Conservation (phyloP, 1,284 basidiomycete genomes). For the Moesziomyces sp. region DNA sequence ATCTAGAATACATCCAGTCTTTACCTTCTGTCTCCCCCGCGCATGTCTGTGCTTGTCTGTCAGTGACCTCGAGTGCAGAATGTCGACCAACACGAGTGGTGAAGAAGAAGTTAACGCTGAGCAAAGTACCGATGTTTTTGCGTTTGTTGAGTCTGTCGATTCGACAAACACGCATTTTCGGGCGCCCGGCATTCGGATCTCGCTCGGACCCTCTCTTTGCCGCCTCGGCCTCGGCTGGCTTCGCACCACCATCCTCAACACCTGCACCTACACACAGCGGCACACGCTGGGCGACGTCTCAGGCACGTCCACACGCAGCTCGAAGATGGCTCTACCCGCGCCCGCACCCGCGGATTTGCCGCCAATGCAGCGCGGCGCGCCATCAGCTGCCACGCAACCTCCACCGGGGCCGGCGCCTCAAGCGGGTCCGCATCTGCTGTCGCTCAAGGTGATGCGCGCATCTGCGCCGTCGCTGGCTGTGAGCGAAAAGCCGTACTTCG, state of each 20-base stretch:
- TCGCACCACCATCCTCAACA: neutral
- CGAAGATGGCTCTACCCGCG: neutral
- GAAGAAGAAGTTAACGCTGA: neutral
- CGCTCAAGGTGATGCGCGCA: constrained; percentile 60
- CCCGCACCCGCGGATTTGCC: too few relatives aligned
- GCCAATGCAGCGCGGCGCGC: too few relatives aligned
- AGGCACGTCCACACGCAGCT: too few relatives aligned
- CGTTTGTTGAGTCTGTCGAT: neutral
- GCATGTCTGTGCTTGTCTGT: too few relatives aligned
- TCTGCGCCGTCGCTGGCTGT: constrained; percentile 41
- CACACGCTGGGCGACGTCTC: too few relatives aligned
- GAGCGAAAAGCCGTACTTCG: constrained; percentile 44
- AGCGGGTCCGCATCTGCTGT: constrained; percentile 45
- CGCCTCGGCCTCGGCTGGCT: too few relatives aligned
- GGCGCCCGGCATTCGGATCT: neutral
- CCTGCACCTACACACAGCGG: neutral
- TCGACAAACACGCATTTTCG: neutral
- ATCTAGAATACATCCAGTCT: neutral
- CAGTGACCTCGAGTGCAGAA: too few relatives aligned
- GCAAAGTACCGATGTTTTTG: constrained; percentile 1
- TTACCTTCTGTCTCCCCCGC: neutral
- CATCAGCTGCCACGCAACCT: neutral
- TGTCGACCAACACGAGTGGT: neutral
- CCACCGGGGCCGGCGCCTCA: neutral
- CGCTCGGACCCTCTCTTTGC: constrained; percentile 1